Base-by-base conservation (phyloP, 1,139 yeast species). In the Ogataea hybrid region DNA sequence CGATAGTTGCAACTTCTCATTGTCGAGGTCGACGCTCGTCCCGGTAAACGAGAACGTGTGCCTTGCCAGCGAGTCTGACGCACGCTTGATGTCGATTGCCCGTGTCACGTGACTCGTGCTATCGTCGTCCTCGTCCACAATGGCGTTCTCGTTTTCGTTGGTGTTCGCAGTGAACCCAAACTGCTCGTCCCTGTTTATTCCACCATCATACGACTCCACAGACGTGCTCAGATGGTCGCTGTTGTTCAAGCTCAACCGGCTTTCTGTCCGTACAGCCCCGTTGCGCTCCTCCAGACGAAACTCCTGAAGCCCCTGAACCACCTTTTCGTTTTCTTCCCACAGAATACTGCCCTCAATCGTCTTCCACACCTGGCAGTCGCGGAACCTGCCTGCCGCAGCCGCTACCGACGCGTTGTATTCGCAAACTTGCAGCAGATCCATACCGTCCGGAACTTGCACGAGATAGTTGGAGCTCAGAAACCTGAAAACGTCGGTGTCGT, bases 331-430 rank as follows among this genome's bases (percentile, higher is more conserved):
- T 20, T 57, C 50, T 21, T 77, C 78, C 56, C 79, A 76, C 11
- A 68, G 67, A 2, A 84, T 61, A 11, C 82, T 70, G 14, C 74
- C 76, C 2, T 77, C 77, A 3, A 85, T 63, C n/a, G 82, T 70
- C 44, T 73, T 65, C 95, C 95, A 85, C 0, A 81, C 71, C 57
- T 83, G 89, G 39, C 84, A 71, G 39, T 82, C 84, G 43, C 87
- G 64, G 45, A 67, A 69, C 42, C 71, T 63, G 11, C 72, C 71
- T 1, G 73, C 82, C 35, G 70, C 65, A 0, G 73, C 74, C 1
- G 90, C 87, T 3, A 77, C 69, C 25, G 69, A 65, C 1, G 87
- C 77, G 57, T 85, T 85, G 46, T 75, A 64, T 31, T 70, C 66
- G 54, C 89, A 83, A 1, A 75, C 79, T 28, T 78, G 79, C 5